Evolutionary conservation across 1,139 yeast genomes (phyloP), one percentile per base, ranked within the genome.

Genomic region (Geotrichum restrictum): DNA sequence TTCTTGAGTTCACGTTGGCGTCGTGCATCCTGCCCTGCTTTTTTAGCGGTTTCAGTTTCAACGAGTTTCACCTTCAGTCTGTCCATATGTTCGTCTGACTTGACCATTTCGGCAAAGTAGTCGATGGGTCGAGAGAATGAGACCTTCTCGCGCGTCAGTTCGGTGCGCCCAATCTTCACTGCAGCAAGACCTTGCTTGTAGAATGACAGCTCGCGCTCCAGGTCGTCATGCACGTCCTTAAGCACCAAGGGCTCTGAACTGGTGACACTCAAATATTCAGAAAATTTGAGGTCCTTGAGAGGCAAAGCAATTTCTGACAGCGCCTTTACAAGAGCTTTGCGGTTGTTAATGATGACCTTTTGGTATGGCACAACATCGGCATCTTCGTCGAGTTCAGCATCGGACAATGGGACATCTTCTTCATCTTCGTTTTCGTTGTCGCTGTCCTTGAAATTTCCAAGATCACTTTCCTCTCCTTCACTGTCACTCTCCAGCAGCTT

Each of bases 31-130:
- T 88, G 94, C 48, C 89, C 78, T 1, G 96, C 97, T 72, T 87
- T 87, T 79, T 86, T 88, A 66, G 86, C 85, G 36, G 94, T 85
- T 50, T 95, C 97, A 66, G 88, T 96, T 57, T 81, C 79, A 45
- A 89, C 76, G 63, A 93, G 77, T 70, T 88, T 88, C 66, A 76
- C 75, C 77, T 88, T 89, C 64, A 93, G 78, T 71, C 82, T 88
- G 66, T 89, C 97, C 99, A 93, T 93, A 70, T 93, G 99, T 69
- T 89, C 97, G 69, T 93, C 99, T 56, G 91, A 85, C 75, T 93
- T 93, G 58, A 89, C 88, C 99, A 93, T 93, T 72, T 93, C 99
- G 10, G 99, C 99, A 73, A 93, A 93, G 70, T 88, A 93, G 69
- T 93, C 99, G 64, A 81, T 74, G 29, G 99, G 99, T 69, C 99